A percentile compares a stretch with the other conserved stretches of the same genome.
phyloP scores from a whole-genome alignment of 805 yeast genomes.

The Suhomyces pyralidae region DNA sequence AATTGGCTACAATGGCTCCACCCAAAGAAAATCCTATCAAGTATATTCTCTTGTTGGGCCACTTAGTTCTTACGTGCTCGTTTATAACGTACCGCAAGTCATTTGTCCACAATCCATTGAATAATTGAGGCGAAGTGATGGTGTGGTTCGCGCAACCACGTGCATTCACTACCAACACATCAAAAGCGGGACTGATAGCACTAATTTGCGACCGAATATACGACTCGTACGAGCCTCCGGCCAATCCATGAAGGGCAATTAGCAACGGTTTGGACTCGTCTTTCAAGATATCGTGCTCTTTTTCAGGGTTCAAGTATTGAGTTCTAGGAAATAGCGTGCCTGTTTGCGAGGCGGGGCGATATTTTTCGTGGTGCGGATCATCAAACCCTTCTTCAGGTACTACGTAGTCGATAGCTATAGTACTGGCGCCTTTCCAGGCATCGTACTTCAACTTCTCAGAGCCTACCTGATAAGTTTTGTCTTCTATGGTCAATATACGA shows the following conservation, averaged over 20 bases:
- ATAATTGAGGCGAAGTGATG: slow-evolving; percentile 63
- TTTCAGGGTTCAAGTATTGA: slow-evolving; percentile 51
- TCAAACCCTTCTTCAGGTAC: slow-evolving; percentile 21
- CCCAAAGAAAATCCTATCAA: slow-evolving; percentile 73
- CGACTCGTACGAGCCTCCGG: slow-evolving; percentile 80
- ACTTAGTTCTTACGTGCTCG: slow-evolving; percentile 44
- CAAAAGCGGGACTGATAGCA: slow-evolving; percentile 43
- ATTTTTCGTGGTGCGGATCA: slow-evolving; percentile 23
- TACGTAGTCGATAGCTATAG: slow-evolving; percentile 51
- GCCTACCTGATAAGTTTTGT: slow-evolving; percentile 4
- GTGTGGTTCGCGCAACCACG: slow-evolving; percentile 79
- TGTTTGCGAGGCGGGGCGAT: slow-evolving; percentile 46
- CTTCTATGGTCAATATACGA: slow-evolving; percentile 29
- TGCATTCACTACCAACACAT: slow-evolving; percentile 60
- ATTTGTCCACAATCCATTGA: slow-evolving; percentile 65
- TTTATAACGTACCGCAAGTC: slow-evolving; percentile 62
- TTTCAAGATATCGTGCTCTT: slow-evolving; percentile 31
- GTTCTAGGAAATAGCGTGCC: slow-evolving; percentile 66
- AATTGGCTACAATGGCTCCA: slow-evolving; percentile 62
- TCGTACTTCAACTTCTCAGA: slow-evolving; percentile 33
- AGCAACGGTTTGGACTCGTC: slow-evolving; percentile 53
- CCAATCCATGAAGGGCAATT: slow-evolving; percentile 66
- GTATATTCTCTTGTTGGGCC: slow-evolving; percentile 64
- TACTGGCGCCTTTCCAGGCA: slow-evolving; percentile 42
- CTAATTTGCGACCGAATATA: slow-evolving; percentile 57